Evolutionary conservation across 495 filamentous ascomycete genomes (phyloP).

Genomic region (Aspergillus hancockii): DNA sequence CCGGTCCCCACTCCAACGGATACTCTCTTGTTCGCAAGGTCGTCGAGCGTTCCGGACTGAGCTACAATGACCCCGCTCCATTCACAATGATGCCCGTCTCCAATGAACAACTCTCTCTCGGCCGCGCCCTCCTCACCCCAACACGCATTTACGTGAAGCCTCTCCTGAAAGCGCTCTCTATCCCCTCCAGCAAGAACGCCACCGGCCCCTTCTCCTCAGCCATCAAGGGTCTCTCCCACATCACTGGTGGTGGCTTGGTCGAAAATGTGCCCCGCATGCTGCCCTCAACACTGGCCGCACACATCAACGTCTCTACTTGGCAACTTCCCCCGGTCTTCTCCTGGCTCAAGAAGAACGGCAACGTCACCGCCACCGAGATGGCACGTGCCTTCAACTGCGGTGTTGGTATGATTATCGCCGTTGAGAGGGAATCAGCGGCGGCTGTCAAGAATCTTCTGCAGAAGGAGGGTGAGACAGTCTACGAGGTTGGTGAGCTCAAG

Average conservation of each 20-base stretch:
- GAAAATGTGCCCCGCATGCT: constrained; percentile 96
- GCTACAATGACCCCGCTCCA: constrained; percentile 68
- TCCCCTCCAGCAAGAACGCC: constrained; percentile 30
- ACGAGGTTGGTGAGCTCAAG: constrained; percentile 68
- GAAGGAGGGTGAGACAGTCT: constrained; percentile 73
- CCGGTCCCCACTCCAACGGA: constrained; percentile 90
- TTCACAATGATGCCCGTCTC: constrained; percentile 63
- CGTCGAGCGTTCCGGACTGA: constrained; percentile 67
- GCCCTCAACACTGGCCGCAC: constrained; percentile 69
- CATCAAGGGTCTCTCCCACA: constrained; percentile 95
- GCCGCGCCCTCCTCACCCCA: constrained; percentile 73
- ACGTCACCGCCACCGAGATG: constrained; percentile 73
- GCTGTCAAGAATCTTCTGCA: constrained; percentile 53
- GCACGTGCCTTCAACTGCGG: constrained; percentile 92
- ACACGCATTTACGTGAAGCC: constrained; percentile 81
- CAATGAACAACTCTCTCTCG: constrained; percentile 50
- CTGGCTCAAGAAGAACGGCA: constrained; percentile 82
- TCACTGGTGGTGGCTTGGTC: constrained; percentile 88
- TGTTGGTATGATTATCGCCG: constrained; percentile 87
- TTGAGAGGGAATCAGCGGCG: constrained; percentile 56
- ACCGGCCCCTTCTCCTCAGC: constrained; percentile 61
- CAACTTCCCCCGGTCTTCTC: constrained; percentile 69
- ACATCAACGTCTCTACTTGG: constrained; percentile 76
- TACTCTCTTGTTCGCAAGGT: constrained; percentile 92
- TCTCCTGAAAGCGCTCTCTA: constrained; percentile 59